Base-by-base conservation (phyloP, 345 rosid species). In the Euphorbia lathyris region DNA sequence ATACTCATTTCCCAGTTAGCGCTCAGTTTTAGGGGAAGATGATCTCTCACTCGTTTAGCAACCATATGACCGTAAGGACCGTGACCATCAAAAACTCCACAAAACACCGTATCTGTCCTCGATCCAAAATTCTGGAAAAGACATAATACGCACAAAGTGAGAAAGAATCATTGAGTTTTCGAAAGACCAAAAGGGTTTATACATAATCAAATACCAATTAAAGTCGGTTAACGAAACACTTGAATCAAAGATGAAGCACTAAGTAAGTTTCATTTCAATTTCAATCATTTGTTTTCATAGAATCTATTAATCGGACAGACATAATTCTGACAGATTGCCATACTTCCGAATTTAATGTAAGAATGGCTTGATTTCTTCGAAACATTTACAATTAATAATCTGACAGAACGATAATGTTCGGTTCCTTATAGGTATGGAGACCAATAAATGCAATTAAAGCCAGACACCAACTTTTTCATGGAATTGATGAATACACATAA, bases 1-100 rank as follows among this genome's bases (percentile, higher is more conserved):
- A 75, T 63, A 74, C 77, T 85, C 58, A 85, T 87, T 76, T 92
- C 95, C 95, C 96, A 90, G 14, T 87, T 80, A 71, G 98, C 71
- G 80, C 85, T 87, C 82, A 96, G 71, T 66, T 86, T 92, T 69
- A 81, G 80, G 29, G 99, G 99, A 81, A 96, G 98, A 67, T 82
- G 82, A 77, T 96, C 99, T 78, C 99, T 83, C 65, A 96, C 98
- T 82, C 84, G 89, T 82, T 77, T 96, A 43, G 99, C 99, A 76
- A 92, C 99, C 96, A 90, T 78, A 76, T 96, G 98, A 70, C 99
- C 99, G 65, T 77, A 87, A 0, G 99, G 99, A 57, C 99, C 99
- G 47, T 96, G 99, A 20, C 99, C 99, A 85, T 96, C 99, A 80
- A 96, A 96, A 47, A 96, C 90, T 59, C 99, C 99, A 79, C 98